Conservation (phyloP, 441 rosid genomes). For the Syzygium malaccense region DNA sequence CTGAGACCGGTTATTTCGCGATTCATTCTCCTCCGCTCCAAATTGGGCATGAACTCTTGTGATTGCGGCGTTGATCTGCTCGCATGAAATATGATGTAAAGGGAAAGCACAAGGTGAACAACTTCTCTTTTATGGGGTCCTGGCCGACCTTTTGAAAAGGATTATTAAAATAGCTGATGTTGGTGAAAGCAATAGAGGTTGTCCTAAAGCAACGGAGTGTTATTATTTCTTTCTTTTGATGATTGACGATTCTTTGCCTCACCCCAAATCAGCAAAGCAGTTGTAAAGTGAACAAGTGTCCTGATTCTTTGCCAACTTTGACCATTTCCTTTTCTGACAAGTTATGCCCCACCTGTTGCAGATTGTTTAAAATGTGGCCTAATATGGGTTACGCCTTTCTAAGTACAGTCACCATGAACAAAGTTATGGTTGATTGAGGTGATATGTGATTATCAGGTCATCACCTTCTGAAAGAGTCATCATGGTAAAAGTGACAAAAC, state of each 20-base stretch:
- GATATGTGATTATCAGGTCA: neutral
- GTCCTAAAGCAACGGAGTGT: neutral
- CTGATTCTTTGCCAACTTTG: constrained; percentile 1
- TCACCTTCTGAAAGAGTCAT: neutral
- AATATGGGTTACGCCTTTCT: neutral
- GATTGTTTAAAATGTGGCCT: neutral
- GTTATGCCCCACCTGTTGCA: neutral
- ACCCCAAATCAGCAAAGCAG: constrained; percentile 3
- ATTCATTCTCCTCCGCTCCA: neutral
- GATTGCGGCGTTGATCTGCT: neutral
- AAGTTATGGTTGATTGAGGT: neutral
- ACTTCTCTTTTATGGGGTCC: neutral
- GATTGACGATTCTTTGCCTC: neutral
- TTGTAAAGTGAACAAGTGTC: constrained; percentile 3
- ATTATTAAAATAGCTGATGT: neutral
- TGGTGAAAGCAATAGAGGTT: neutral
- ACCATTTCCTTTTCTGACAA: neutral
- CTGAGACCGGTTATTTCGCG: neutral
- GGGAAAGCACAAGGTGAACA: neutral
- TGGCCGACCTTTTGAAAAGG: neutral
- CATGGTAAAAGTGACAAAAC: neutral
- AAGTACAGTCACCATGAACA: neutral
- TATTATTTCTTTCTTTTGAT: neutral
- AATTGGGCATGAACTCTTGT: neutral
- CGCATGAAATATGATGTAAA: neutral